phyloP scores from a whole-genome alignment of 306 rosid species.

The Prinsepia uniflora region DNA sequence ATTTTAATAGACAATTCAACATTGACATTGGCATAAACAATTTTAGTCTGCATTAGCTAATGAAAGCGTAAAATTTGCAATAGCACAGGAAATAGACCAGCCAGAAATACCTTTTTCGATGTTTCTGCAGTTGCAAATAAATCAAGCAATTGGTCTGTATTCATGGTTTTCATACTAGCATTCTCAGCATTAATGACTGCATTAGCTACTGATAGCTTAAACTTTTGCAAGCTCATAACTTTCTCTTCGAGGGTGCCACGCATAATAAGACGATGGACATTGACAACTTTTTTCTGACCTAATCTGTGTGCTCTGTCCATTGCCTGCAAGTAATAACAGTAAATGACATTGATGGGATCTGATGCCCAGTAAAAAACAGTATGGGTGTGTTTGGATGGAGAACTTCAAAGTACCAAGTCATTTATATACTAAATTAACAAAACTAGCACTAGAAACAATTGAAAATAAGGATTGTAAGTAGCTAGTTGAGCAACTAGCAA shows the following conservation, averaged over 20 bases:
- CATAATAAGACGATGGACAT: slow-evolving; percentile 96
- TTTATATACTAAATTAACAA: too few relatives aligned
- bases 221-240: slow-evolving; percentile 83
- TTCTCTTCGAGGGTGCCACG: slow-evolving; percentile 98
- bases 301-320: slow-evolving; percentile 99
- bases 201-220: slow-evolving; percentile 85
- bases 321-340: slow-evolving; percentile 52
- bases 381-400: too few relatives aligned
- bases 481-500: too few relatives aligned
- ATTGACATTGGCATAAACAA: too few relatives aligned
- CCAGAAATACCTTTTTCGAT: slow-evolving; percentile 55
- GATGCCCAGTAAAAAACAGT: neutral
- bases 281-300: slow-evolving; percentile 92
- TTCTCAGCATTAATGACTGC: slow-evolving; percentile 95
- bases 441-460: too few relatives aligned
- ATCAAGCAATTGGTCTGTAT: slow-evolving; percentile 96
- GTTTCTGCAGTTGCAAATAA: slow-evolving; percentile 80
- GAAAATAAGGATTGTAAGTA: too few relatives aligned
- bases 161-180: slow-evolving; percentile 98
- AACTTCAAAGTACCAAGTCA: too few relatives aligned
- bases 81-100: neutral
- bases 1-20: too few relatives aligned
- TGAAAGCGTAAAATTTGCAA: too few relatives aligned
- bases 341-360: neutral
- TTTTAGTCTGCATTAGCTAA: too few relatives aligned